phyloP scores from a whole-genome alignment of 306 rosid genomes.

The Cucumis sativus region DNA sequence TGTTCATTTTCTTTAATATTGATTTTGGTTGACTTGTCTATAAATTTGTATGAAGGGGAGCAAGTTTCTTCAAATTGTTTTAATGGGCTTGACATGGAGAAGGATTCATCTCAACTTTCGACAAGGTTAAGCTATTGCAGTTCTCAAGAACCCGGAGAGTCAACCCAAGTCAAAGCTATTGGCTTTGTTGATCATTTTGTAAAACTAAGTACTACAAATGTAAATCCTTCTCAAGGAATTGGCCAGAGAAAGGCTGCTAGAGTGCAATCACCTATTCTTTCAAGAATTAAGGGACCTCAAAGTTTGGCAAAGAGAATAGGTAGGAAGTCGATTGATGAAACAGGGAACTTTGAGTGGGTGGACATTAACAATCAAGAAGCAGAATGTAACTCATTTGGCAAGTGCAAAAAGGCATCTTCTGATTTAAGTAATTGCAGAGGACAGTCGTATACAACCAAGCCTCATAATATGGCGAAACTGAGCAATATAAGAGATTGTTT shows the following conservation, averaged over 20 bases:
- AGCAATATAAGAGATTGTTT: constrained; percentile 14
- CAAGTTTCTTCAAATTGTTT: constrained; percentile 14
- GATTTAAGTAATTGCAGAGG: constrained; percentile 15
- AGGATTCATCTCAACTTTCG: constrained; percentile 8
- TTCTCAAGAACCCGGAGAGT: constrained; percentile 87
- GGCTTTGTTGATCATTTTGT: constrained; percentile 65
- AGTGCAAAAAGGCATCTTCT: constrained; percentile 47
- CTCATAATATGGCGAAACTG: constrained; percentile 17
- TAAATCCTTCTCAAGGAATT: constrained; percentile 35
- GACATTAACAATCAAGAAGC: constrained; percentile 78
- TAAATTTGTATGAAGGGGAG: constrained; percentile 23
- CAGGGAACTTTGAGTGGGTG: constrained; percentile 69
- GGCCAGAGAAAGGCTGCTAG: constrained; percentile 20
- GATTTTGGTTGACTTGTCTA: constrained; percentile 1
- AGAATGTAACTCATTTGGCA: constrained; percentile 57
- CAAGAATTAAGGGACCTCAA: constrained; percentile 43
- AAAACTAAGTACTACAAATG: constrained; percentile 27
- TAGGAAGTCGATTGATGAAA: constrained; percentile 23
- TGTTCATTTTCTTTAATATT: not conserved
- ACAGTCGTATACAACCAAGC: constrained; percentile 16
- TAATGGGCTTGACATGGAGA: constrained; percentile 11
- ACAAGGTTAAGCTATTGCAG: constrained; percentile 59
- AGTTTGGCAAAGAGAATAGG: constrained; percentile 52
- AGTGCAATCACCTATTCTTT: constrained; percentile 25
- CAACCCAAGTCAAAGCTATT: constrained; percentile 75